Evolutionary conservation across 2,329 filamentous ascomycete species (phyloP), one percentile per base, ranked within the genome.

Genomic region (Nemania sp.): DNA sequence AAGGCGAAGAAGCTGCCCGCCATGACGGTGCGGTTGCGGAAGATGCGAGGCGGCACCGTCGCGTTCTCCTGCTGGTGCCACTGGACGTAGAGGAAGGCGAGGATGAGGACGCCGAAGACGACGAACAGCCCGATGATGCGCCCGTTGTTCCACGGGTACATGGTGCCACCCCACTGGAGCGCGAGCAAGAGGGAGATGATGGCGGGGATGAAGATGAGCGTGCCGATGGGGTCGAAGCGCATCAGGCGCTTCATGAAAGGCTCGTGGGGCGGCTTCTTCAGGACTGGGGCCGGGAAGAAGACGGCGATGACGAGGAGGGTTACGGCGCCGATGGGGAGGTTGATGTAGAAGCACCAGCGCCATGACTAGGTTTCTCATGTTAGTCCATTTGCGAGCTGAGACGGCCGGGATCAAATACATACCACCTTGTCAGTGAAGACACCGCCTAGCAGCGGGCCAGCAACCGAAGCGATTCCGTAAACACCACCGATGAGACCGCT

Each of bases 181-280:
- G 80, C 80, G 10, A 83, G 71, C 1, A 82, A 65, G 12, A 81
- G 74, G 58, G 78, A 81, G 50, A 81, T 69, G 43, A 80, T 74
- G 17, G 76, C 62, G 10, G 70, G 67, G 55, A 73, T 67, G 59
- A 73, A 68, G 39, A 72, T 43, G 1, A 68, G 17, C 1, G 68
- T 71, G 20, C 71, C 72, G 17, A 70, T 13, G 6, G 65, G 71
- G 47, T 74, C 71, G 54, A 73, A 70, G 39, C 53, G 67, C 62
- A 64, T 65, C 17, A 69, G 12, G 25, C 66, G 67, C 35, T 68
- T n/a, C 7, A 48, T 1, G 12, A 66, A 52, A 0, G 66, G 39
- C 48, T 69, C 62, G 9, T 63, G 48, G 17, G 57, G 37, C 2
- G 59, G 63, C 46, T 60, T 60, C 32, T 39, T 48, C 32, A 57